Conservation (phyloP, 1,284 basidiomycete species). For the Heterobasidion annosum region DNA sequence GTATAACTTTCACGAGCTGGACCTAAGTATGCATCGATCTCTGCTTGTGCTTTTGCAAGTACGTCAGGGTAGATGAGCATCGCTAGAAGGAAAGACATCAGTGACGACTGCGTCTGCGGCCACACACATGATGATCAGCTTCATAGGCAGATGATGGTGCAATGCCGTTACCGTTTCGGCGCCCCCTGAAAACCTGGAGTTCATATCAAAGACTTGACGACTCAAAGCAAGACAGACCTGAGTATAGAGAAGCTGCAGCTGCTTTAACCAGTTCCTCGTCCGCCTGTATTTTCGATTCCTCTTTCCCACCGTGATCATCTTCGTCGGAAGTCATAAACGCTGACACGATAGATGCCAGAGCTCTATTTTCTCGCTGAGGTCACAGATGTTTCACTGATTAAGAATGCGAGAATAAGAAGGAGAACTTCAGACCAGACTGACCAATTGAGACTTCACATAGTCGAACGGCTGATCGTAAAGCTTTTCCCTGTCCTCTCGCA, state of each 20-base stretch:
- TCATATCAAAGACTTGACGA: too few species aligned
- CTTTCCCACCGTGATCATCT: slow-evolving; percentile 10
- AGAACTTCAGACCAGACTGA: slow-evolving; percentile 5
- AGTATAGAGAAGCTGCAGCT: slow-evolving; percentile 30
- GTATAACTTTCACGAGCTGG: not conserved
- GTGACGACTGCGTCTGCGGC: slow-evolving; percentile 18
- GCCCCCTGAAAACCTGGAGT: slow-evolving; percentile 12
- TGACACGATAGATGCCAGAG: slow-evolving; percentile 19
- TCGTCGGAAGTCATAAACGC: slow-evolving; percentile 16
- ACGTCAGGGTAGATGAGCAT: slow-evolving; percentile 26
- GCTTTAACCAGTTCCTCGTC: slow-evolving; percentile 28
- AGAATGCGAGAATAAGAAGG: not conserved
- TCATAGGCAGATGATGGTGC: not conserved
- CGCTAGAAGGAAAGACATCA: slow-evolving; percentile 24
- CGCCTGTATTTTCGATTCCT: not conserved
- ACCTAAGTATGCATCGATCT: slow-evolving; percentile 25
- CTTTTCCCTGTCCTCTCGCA: slow-evolving; percentile 21
- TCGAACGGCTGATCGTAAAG: slow-evolving; percentile 24
- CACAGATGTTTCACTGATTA: not conserved
- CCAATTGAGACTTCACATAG: slow-evolving; percentile 24
- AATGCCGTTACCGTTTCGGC: slow-evolving; percentile 22
- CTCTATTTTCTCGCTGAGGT: slow-evolving; percentile 5
- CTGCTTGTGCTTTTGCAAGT: slow-evolving; percentile 24
- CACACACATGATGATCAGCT: not conserved
- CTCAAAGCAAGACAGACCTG: slow-evolving; percentile 15